Conservation (phyloP, 83 land plant genomes). For the Diphasiastrum complanatum region DNA sequence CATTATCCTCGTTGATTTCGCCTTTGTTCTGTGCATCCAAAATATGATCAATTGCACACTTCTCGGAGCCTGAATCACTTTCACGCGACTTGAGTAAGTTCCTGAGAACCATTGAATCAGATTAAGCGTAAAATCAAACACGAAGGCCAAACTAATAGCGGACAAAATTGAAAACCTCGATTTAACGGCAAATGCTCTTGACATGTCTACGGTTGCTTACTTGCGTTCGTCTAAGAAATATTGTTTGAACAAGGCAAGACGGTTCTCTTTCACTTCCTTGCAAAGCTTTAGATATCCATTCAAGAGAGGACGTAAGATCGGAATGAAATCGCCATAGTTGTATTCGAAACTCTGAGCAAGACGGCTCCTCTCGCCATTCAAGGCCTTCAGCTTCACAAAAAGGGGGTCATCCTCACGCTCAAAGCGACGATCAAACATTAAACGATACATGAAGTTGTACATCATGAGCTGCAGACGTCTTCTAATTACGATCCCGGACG, state of each 20-base stretch:
- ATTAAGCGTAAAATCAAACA: neutral
- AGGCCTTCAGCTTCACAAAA: constrained; percentile 24
- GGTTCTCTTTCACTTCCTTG: constrained; percentile 22
- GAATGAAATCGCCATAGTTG: constrained; percentile 42
- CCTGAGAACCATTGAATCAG: neutral
- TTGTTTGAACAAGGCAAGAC: constrained; percentile 25
- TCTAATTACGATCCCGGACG: constrained; percentile 23
- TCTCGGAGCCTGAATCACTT: constrained; percentile 11
- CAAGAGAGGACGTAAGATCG: constrained; percentile 28
- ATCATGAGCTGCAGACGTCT: constrained; percentile 36
- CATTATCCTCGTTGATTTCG: constrained; percentile 63
- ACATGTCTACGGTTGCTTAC: neutral
- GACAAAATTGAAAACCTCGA: neutral
- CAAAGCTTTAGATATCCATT: constrained; percentile 20
- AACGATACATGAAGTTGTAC: constrained; percentile 33
- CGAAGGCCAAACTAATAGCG: neutral
- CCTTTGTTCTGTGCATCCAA: constrained; percentile 58
- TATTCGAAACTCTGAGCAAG: constrained; percentile 40
- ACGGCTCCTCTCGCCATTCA: constrained; percentile 30
- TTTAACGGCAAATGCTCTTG: neutral
- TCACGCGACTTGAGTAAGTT: neutral
- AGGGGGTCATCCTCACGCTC: constrained; percentile 32
- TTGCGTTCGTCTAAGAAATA: constrained; percentile 25
- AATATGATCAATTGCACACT: constrained; percentile 69
- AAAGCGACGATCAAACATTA: constrained; percentile 35